Evolutionary conservation across 352 stramenopile genomes (phyloP).

Genomic region (Aphanomyces invadans): DNA sequence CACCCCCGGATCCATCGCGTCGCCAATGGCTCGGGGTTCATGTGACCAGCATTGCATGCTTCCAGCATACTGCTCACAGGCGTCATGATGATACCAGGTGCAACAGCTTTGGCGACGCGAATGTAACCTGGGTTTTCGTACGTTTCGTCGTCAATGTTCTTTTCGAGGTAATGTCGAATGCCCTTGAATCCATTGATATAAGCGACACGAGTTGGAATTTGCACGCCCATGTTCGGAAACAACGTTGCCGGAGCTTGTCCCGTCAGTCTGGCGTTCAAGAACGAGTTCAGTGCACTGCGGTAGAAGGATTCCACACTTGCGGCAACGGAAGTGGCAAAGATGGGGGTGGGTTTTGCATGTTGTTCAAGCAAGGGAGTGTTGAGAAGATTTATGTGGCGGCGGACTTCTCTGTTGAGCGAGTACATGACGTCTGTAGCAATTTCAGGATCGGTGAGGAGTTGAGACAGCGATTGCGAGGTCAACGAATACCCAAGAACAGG

Average conservation of each 20-base stretch:
- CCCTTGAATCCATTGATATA: conserved; percentile 94
- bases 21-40: conserved; percentile 85
- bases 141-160: conserved; percentile 71
- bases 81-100: conserved; percentile 90
- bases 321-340: conserved; percentile 86
- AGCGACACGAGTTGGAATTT: conserved; percentile 87
- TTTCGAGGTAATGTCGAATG: conserved; percentile 77
- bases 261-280: conserved; percentile 83
- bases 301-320: conserved; percentile 91
- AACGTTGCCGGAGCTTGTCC: conserved; percentile 66
- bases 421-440: conserved; percentile 81
- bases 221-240: conserved; percentile 92
- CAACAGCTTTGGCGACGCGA: conserved; percentile 68
- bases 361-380: conserved; percentile 87
- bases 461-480: conserved; percentile 50
- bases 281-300: conserved; percentile 86
- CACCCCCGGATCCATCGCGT: conserved; percentile 87
- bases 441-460: conserved; percentile 64
- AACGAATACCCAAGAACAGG: conserved; percentile 74
- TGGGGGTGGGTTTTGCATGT: conserved; percentile 83
- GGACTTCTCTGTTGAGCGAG: conserved; percentile 83
- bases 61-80: conserved; percentile 88
- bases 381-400: conserved; percentile 73
- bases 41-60: conserved; percentile 89
- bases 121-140: conserved; percentile 77